Evolutionary conservation across 208 protist genomes (phyloP).

Genomic region (Wallacemonas sp.): DNA sequence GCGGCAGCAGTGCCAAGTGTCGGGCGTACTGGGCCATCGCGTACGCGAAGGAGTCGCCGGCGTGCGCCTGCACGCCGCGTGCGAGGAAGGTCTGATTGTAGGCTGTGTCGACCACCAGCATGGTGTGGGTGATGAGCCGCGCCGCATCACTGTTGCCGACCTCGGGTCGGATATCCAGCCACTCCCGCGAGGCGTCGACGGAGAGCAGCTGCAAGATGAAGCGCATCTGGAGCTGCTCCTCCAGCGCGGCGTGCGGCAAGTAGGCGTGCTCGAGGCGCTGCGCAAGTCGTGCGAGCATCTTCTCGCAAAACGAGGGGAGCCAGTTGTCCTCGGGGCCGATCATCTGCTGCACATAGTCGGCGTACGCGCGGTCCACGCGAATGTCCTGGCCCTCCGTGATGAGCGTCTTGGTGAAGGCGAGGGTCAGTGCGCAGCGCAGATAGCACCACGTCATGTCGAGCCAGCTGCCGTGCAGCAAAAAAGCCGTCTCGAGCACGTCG

Average conservation of each 20-base stretch:
- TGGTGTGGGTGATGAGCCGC: slow-evolving; percentile 61
- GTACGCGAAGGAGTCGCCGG: slow-evolving; percentile 36
- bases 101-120: slow-evolving; percentile 63
- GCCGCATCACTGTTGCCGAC: slow-evolving; percentile 38
- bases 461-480: slow-evolving; percentile 53
- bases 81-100: slow-evolving; percentile 58
- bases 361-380: slow-evolving; percentile 35
- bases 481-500: slow-evolving; percentile 66
- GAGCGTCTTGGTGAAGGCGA: slow-evolving; percentile 74
- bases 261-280: slow-evolving; percentile 41
- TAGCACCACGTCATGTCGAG: slow-evolving; percentile 74
- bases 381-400: slow-evolving; percentile 28
- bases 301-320: slow-evolving; percentile 37
- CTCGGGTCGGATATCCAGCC: slow-evolving; percentile 49
- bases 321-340: slow-evolving; percentile 59
- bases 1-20: slow-evolving; percentile 52
- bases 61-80: slow-evolving; percentile 57
- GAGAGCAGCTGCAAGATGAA: slow-evolving; percentile 72
- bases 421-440: slow-evolving; percentile 66
- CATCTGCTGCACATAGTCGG: slow-evolving; percentile 33
- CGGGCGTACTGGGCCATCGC: slow-evolving; percentile 51
- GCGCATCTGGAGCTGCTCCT: slow-evolving; percentile 80
- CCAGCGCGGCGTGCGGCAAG: slow-evolving; percentile 37
- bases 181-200: slow-evolving; percentile 26
- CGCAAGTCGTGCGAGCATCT: slow-evolving; percentile 46